phyloP scores from a whole-genome alignment of 257 asterid genomes.

The Solanum medicagineum region DNA sequence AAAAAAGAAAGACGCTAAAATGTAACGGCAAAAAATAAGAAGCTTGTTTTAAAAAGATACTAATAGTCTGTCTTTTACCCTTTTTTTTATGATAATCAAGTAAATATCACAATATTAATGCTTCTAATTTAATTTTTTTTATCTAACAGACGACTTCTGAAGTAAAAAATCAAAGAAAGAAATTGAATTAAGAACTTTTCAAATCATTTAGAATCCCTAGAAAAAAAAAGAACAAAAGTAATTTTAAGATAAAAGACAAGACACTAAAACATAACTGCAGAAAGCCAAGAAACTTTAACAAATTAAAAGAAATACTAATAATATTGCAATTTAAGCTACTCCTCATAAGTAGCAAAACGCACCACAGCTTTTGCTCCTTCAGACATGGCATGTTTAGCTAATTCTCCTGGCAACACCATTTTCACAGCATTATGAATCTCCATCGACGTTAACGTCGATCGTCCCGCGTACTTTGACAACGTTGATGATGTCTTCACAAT shows the following conservation, averaged over 20 bases:
- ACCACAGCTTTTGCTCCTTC: slow-evolving; percentile 63
- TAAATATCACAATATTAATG: not conserved
- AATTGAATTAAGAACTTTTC: no score
- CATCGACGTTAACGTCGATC: slow-evolving; percentile 43
- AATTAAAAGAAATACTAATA: no score
- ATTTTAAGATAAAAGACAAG: not conserved
- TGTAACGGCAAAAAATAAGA: no score
- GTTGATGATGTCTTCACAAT: slow-evolving; percentile 48
- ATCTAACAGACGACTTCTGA: accelerated
- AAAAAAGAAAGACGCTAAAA: no score
- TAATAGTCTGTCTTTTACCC: not conserved
- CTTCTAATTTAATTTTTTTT: no score
- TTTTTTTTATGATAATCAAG: no score
- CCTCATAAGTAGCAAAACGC: slow-evolving; percentile 7
- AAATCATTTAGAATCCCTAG: not conserved
- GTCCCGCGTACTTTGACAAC: slow-evolving; percentile 19
- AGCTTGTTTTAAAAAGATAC: no score
- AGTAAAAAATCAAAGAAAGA: no score
- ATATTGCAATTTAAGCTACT: not conserved
- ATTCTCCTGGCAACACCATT: slow-evolving; percentile 66
- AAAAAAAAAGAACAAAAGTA: no score
- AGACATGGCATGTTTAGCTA: slow-evolving; percentile 64
- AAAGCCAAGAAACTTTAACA: not conserved
- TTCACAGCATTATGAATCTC: slow-evolving; percentile 74
- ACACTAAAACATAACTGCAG: not conserved